Evolutionary conservation across 176 grass and related monocot genomes (phyloP), one percentile per base, ranked within the genome.

Genomic region (Triticum monococcum): DNA sequence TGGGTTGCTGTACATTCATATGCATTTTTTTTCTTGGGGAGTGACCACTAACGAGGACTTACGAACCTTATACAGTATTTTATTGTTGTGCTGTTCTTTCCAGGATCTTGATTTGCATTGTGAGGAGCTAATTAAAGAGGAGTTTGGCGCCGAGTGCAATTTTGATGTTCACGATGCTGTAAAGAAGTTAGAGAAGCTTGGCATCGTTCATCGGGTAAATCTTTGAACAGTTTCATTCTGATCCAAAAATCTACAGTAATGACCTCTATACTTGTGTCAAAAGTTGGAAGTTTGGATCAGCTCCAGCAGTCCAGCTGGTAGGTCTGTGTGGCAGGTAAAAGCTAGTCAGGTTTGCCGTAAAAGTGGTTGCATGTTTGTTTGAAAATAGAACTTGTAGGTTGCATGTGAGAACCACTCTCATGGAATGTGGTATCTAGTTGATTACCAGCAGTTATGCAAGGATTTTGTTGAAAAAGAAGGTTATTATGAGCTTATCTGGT

Each of bases 81-180:
- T 40, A n/a, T 80, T 41, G 9, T 62, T 67, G 41, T 77, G 57
- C 52, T 85, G 4, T 57, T 65, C 61, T 20, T 40, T 85, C 20
- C 83, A 98, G 91, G 91, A 94, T 90, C 89, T 98, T 82, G 96
- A 98, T 84, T 69, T 87, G 50, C 71, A 50, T 14, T 94, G 96
- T 86, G 93, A 98, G 85, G 86, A 95, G 81, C 80, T 98, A 33
- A 89, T 95, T 70, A 92, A 94, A 87, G 91, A 95, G 35, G 89
- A 94, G 82, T 98, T 95, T 33, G 81, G 76, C 3, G 82, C 74
- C 46, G 78, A 94, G 56, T 95, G 93, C 84, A 92, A 98, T 91
- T 98, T 98, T 81, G 93, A 95, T 77, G 91, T 95, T 60, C 66
- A 84, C 64, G 93, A 98, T 89, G 91, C 96, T 35, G 81, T 98